Percentiles rank a stretch among this genome's conserved stretches.
phyloP scores from a whole-genome alignment of 192 early-diverging fungal species.

The Coemansia sp. region DNA sequence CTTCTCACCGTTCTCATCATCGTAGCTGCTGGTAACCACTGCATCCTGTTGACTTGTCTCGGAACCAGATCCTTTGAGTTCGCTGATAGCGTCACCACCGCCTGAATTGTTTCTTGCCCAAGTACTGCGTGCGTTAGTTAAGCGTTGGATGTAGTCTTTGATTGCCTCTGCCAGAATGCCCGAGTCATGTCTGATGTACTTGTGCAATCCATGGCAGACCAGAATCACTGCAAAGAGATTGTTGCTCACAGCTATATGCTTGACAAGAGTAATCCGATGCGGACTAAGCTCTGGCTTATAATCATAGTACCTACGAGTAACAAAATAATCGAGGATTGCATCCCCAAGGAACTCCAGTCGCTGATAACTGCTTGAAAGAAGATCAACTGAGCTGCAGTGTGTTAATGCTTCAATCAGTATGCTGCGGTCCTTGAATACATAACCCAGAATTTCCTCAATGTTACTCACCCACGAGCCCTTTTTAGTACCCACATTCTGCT shows the following conservation, averaged over 20 bases:
- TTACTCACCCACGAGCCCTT: neutral
- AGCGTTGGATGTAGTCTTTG: conserved; percentile 54
- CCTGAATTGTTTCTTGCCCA: conserved; percentile 16
- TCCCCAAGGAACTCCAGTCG: conserved; percentile 89
- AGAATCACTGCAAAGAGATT: conserved; percentile 74
- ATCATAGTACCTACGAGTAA: conserved; percentile 72
- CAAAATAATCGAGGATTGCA: conserved; percentile 77
- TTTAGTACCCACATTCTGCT: neutral
- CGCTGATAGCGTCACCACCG: neutral
- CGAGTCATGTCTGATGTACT: conserved; percentile 67
- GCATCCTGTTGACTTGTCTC: neutral
- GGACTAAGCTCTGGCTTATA: conserved; percentile 68
- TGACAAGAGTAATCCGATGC: conserved; percentile 78
- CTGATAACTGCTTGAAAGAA: conserved; percentile 73
- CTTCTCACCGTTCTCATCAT: neutral
- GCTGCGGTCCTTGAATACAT: conserved; percentile 67
- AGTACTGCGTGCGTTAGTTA: conserved; percentile 40
- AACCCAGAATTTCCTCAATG: conserved; percentile 50
- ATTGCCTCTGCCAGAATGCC: conserved; percentile 59
- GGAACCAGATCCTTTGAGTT: neutral
- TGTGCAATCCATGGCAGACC: conserved; percentile 64
- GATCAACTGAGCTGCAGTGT: conserved; percentile 69
- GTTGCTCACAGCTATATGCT: conserved; percentile 87
- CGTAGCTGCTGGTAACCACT: too few species aligned
- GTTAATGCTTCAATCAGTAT: conserved; percentile 81